Evolutionary conservation across 345 rosid species (phyloP).

Genomic region (Leavenworthia alabamica): DNA sequence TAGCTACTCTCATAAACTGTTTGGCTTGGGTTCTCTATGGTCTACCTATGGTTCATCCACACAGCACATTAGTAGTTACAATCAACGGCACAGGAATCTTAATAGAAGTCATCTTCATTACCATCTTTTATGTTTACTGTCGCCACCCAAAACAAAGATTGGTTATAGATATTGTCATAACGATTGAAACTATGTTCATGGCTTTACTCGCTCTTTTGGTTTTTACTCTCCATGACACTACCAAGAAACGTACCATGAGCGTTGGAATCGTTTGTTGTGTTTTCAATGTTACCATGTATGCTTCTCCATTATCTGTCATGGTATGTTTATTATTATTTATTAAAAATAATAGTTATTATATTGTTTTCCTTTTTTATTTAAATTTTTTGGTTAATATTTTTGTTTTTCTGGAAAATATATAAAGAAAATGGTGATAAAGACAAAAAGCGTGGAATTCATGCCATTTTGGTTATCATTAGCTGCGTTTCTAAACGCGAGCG

Average conservation of each 20-base stretch:
- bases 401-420: background rate
- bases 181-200: slow-evolving; percentile 38
- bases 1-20: slow-evolving; percentile 77
- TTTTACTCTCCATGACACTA: slow-evolving; percentile 42
- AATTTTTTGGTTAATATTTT: background rate
- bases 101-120: slow-evolving; percentile 50
- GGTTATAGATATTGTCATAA: slow-evolving; percentile 22
- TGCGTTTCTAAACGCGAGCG: slow-evolving; percentile 51
- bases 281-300: slow-evolving; percentile 78
- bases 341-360: background rate
- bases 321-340: slow-evolving; percentile 28
- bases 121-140: slow-evolving; percentile 39
- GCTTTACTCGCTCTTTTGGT: slow-evolving; percentile 30
- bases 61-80: slow-evolving; percentile 62
- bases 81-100: slow-evolving; percentile 60
- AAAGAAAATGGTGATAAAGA: slow-evolving; percentile 74
- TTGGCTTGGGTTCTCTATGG: slow-evolving; percentile 80
- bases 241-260: slow-evolving; percentile 37
- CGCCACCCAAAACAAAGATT: slow-evolving; percentile 36
- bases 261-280: slow-evolving; percentile 57
- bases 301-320: slow-evolving; percentile 75
- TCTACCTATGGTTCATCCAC: slow-evolving; percentile 62
- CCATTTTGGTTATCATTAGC: slow-evolving; percentile 74
- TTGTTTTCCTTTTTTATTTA: background rate
- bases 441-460: slow-evolving; percentile 91